Percentiles rank a stretch among this genome's conserved stretches.
Conservation (phyloP, 2,329 filamentous ascomycete species). For the Colletotrichum filicis region DNA sequence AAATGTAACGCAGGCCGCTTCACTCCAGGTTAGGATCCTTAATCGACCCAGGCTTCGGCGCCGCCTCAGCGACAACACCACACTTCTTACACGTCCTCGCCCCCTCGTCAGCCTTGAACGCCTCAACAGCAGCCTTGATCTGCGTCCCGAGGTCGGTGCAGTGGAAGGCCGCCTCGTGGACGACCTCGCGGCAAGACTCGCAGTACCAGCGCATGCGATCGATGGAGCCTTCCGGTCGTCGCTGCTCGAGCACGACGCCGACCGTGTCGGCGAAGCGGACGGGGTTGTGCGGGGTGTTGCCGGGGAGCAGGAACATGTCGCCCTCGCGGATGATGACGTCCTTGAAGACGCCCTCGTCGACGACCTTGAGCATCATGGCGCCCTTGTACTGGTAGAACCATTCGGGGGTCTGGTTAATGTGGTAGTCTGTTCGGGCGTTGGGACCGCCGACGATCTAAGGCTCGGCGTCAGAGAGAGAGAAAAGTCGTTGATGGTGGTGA, state of each 20-base stretch:
- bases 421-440: slow-evolving; percentile 96
- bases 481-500: too few species aligned
- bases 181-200: slow-evolving; percentile 72
- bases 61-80: slow-evolving; percentile 78
- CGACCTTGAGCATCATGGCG: slow-evolving; percentile 92
- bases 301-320: slow-evolving; percentile 91
- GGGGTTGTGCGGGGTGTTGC: slow-evolving; percentile 97
- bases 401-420: slow-evolving; percentile 95
- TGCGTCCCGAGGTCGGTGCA: slow-evolving; percentile 92
- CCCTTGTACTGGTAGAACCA: slow-evolving; percentile 99
- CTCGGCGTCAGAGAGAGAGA: not conserved
- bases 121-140: slow-evolving; percentile 91
- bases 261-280: slow-evolving; percentile 94
- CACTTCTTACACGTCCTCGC: slow-evolving; percentile 82
- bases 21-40: slow-evolving; percentile 66
- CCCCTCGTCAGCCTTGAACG: slow-evolving; percentile 75
- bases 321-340: slow-evolving; percentile 93
- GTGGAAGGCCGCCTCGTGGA: slow-evolving; percentile 88
- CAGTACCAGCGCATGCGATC: slow-evolving; percentile 96
- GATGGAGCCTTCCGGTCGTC: slow-evolving; percentile 73
- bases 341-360: slow-evolving; percentile 77
- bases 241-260: slow-evolving; percentile 92
- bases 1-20: slow-evolving; percentile 1
- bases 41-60: slow-evolving; percentile 70
- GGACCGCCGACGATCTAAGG: slow-evolving; percentile 89